phyloP scores from a whole-genome alignment of 2,329 filamentous ascomycete genomes.

The Fulvia fulva region DNA sequence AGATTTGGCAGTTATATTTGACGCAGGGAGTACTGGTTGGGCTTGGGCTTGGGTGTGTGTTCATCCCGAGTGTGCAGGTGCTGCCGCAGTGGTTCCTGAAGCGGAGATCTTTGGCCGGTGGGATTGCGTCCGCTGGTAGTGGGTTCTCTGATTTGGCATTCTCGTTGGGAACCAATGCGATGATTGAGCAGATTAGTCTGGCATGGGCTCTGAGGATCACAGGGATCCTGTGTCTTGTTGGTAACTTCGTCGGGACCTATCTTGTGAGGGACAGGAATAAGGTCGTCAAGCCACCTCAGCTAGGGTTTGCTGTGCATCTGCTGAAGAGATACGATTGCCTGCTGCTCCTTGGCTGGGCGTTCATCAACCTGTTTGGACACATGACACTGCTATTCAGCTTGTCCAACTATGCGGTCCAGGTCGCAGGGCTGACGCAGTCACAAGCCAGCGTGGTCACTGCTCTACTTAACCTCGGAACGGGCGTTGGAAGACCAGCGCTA shows the following conservation, averaged over 20 bases:
- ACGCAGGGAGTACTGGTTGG: slow-evolving; percentile 42
- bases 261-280: slow-evolving; percentile 35
- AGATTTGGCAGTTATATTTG: slow-evolving; percentile 41
- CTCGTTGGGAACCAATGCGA: slow-evolving; percentile 34
- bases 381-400: slow-evolving; percentile 46
- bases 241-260: slow-evolving; percentile 30
- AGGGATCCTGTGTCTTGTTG: slow-evolving; percentile 31
- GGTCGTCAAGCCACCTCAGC: slow-evolving; percentile 33
- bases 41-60: slow-evolving; percentile 40
- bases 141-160: slow-evolving; percentile 41
- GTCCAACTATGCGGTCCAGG: slow-evolving; percentile 41
- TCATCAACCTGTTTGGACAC: slow-evolving; percentile 44
- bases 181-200: slow-evolving; percentile 36
- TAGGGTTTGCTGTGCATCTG: slow-evolving; percentile 36
- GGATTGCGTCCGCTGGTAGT: slow-evolving; percentile 38
- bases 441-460: slow-evolving; percentile 42
- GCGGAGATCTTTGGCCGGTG: slow-evolving; percentile 39
- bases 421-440: slow-evolving; percentile 38
- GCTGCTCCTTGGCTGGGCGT: slow-evolving; percentile 41
- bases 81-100: slow-evolving; percentile 43
- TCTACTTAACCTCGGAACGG: slow-evolving; percentile 47
- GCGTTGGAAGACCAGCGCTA: slow-evolving; percentile 45
- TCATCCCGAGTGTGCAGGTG: slow-evolving; percentile 37
- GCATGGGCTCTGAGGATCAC: slow-evolving; percentile 43
- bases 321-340: slow-evolving; percentile 36